A percentile compares a stretch with the other conserved stretches of the same genome.
Conservation (phyloP, 345 rosid species). For the Brassica incana region DNA sequence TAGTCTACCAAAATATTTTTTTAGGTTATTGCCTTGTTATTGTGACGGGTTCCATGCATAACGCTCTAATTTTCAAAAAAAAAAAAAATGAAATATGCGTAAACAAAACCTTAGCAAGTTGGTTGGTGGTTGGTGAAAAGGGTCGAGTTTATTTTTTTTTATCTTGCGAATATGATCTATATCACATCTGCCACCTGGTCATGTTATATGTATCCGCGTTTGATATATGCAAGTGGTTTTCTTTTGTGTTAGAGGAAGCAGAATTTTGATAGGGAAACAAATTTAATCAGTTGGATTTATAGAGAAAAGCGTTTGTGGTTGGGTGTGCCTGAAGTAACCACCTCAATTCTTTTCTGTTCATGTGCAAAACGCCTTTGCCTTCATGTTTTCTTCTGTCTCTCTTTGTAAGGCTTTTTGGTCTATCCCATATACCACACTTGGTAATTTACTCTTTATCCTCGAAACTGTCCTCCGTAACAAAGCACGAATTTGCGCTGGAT, state of each 20-base stretch:
- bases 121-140: background rate
- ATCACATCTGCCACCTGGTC: background rate
- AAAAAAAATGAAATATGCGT: background rate
- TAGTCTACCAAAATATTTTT: background rate
- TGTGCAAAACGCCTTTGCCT: no score
- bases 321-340: background rate
- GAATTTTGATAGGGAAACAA: background rate
- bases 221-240: background rate
- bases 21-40: background rate
- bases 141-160: background rate
- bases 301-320: background rate
- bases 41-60: background rate
- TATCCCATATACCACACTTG: slow-evolving; percentile 1
- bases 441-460: slow-evolving; percentile 19
- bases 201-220: background rate
- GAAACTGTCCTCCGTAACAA: slow-evolving; percentile 3
- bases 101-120: background rate
- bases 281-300: background rate
- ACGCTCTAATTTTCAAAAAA: no score
- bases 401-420: background rate
- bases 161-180: no score
- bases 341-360: background rate
- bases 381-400: background rate
- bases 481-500: background rate
- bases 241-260: background rate